phyloP scores from a whole-genome alignment of 73 alveolate genomes.

The Paramecium sexaurelia region DNA sequence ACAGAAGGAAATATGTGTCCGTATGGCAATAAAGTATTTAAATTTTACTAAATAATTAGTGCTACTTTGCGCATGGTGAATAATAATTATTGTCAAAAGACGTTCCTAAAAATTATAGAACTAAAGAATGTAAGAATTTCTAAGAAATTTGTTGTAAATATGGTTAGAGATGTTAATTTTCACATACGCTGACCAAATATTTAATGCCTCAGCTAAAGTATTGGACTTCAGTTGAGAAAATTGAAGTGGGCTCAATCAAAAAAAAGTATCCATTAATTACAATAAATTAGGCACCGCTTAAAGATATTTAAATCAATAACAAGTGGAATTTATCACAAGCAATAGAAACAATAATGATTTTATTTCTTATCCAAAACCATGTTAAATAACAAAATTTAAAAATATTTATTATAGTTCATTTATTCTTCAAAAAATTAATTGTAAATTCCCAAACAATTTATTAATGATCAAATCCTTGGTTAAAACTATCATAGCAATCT shows the following conservation, averaged over 20 bases:
- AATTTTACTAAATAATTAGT: neutral
- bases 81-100: neutral
- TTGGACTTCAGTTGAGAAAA: constrained; percentile 54
- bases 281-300: constrained; percentile 9
- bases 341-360: constrained; percentile 18
- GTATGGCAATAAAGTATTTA: constrained; percentile 25
- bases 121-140: constrained; percentile 18
- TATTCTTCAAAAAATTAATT: neutral
- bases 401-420: neutral
- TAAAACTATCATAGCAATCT: neutral
- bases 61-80: constrained; percentile 52
- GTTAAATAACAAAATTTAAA: neutral
- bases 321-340: constrained; percentile 13
- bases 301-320: constrained; percentile 34
- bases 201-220: constrained; percentile 18
- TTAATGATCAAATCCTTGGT: neutral
- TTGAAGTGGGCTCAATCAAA: constrained; percentile 43
- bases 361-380: neutral
- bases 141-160: neutral
- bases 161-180: constrained; percentile 35
- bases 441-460: neutral
- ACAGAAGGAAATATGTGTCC: neutral
- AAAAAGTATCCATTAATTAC: neutral
- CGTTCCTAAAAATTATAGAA: constrained; percentile 28
- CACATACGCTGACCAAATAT: neutral